Conservation (phyloP, 2,329 filamentous ascomycete species). For the Botrytis squamosa region DNA sequence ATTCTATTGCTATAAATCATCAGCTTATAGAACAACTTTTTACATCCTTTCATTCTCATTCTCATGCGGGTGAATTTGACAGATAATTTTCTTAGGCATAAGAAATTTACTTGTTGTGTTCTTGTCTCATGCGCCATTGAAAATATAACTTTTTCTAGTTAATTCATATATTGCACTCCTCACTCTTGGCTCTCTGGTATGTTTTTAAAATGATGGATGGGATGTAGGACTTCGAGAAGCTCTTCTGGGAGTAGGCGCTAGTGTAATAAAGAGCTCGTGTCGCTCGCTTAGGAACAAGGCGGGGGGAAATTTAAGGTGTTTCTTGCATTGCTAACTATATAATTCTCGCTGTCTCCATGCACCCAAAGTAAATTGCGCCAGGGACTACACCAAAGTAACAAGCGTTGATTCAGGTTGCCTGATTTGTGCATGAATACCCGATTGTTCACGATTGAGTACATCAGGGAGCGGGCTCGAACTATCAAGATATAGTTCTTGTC, state of each 20-base stretch:
- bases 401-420: too few relatives aligned
- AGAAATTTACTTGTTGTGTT: background rate
- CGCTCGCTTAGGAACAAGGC: background rate
- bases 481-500: accelerated
- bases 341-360: background rate
- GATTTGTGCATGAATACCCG: background rate
- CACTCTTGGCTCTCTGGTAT: accelerated
- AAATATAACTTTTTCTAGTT: background rate
- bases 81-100: accelerated
- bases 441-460: background rate
- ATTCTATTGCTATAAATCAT: background rate
- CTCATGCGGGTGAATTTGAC: accelerated
- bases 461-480: accelerated
- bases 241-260: background rate
- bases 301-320: too few relatives aligned
- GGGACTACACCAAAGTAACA: too few relatives aligned
- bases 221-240: background rate
- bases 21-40: too few relatives aligned
- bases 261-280: background rate
- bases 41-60: too few relatives aligned
- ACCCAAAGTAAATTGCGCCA: too few relatives aligned
- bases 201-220: background rate
- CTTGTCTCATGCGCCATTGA: background rate
- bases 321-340: background rate
- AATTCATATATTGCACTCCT: accelerated